Evolutionary conservation across 78 protist genomes (phyloP).

Genomic region (slime mould (Dictyostelium discoideum)): DNA sequence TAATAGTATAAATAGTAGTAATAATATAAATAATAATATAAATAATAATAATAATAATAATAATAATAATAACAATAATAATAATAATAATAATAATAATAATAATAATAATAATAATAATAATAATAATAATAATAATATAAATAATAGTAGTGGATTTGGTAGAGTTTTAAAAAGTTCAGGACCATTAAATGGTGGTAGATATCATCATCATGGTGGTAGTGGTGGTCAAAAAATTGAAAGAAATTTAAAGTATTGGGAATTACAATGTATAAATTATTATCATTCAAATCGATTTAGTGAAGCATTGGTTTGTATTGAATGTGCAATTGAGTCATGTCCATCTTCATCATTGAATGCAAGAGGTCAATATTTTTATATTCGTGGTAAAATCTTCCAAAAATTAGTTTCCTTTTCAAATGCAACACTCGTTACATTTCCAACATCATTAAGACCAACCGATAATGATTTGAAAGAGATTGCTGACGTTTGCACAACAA

Average conservation of each 20-base stretch:
- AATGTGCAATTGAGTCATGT: conserved; percentile 77
- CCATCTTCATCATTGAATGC: conserved; percentile 38
- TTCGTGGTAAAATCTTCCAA: conserved; percentile 79
- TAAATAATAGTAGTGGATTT: neutral
- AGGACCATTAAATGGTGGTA: neutral
- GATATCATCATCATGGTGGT: neutral
- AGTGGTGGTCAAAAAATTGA: conserved; percentile 53
- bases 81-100: neutral
- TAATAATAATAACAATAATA: neutral
- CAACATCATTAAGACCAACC: conserved; percentile 64
- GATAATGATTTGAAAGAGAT: conserved; percentile 54
- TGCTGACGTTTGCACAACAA: conserved; percentile 8
- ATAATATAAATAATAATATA: neutral
- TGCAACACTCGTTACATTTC: conserved; percentile 65
- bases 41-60: neutral
- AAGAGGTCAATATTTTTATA: conserved; percentile 72
- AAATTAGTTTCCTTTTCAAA: conserved; percentile 54
- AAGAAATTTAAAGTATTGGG: conserved; percentile 74
- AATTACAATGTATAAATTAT: conserved; percentile 51
- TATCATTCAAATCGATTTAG: conserved; percentile 44
- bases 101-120: neutral
- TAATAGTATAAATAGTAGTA: neutral
- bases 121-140: neutral
- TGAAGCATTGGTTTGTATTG: conserved; percentile 65
- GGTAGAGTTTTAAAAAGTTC: neutral